phyloP scores from a whole-genome alignment of 2,329 filamentous ascomycete genomes.

The Lanzia echinophila region DNA sequence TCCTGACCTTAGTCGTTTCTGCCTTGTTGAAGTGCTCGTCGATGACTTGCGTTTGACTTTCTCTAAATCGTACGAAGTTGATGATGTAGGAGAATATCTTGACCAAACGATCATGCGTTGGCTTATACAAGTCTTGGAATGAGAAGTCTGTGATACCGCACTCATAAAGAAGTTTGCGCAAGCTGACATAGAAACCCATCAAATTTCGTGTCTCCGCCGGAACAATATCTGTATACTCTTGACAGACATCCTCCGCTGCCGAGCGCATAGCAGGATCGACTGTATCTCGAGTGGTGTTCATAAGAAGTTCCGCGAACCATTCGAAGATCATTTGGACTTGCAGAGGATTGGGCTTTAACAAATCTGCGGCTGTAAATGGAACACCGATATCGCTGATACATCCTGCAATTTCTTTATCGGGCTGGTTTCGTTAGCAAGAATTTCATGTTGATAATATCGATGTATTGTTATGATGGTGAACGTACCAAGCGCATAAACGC shows the following conservation, averaged over 20 bases:
- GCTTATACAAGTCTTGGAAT: conserved; percentile 85
- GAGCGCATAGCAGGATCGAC: conserved; percentile 94
- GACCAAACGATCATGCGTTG: conserved; percentile 80
- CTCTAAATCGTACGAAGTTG: conserved; percentile 96
- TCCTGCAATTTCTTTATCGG: conserved; percentile 78
- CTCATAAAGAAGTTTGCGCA: conserved; percentile 73
- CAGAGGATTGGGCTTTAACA: conserved; percentile 88
- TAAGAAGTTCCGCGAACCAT: conserved; percentile 90
- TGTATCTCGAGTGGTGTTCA: conserved; percentile 88
- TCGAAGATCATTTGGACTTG: conserved; percentile 98
- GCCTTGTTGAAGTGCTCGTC: conserved; percentile 91
- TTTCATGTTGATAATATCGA: not conserved
- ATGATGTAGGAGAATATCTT: conserved; percentile 98
- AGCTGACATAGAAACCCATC: conserved; percentile 88
- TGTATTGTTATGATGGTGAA: no score
- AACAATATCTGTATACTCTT: conserved; percentile 76
- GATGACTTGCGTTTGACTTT: conserved; percentile 82
- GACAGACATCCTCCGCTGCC: conserved; percentile 79
- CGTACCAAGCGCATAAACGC: conserved; percentile 50
- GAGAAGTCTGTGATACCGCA: conserved; percentile 92
- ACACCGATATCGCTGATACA: conserved; percentile 98
- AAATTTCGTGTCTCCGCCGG: conserved; percentile 85
- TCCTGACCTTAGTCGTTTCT: conserved; percentile 77
- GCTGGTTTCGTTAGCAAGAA: conserved; percentile 24
- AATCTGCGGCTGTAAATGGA: conserved; percentile 75